Conservation (phyloP, 148 eudicot genomes). For the Vaccinium corymbosum region DNA sequence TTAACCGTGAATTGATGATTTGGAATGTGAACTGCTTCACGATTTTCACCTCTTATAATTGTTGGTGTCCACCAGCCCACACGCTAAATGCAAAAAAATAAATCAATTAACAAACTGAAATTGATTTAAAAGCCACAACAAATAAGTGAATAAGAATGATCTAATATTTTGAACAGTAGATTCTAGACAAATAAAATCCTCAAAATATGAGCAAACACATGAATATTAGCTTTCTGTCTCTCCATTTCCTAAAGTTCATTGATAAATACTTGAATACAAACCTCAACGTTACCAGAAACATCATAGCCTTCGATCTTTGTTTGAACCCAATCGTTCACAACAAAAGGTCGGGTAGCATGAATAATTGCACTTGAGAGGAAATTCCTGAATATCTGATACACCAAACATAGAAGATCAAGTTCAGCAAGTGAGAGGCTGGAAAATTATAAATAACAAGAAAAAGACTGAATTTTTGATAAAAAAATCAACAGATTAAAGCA, state of each 20-base stretch:
- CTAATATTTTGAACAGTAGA: not conserved
- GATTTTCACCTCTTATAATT: slow-evolving; percentile 86
- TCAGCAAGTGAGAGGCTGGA: not conserved
- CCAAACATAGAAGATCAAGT: slow-evolving; percentile 4
- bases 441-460: not conserved
- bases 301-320: slow-evolving; percentile 90
- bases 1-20: slow-evolving; percentile 90
- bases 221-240: not conserved
- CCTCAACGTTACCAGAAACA: slow-evolving; percentile 98
- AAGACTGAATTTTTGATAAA: not conserved
- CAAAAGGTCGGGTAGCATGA: slow-evolving; percentile 92
- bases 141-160: not conserved
- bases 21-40: slow-evolving; percentile 94
- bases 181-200: not conserved
- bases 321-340: slow-evolving; percentile 84
- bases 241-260: not conserved
- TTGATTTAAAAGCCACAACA: not conserved
- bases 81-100: slow-evolving; percentile 45
- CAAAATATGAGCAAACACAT: not conserved
- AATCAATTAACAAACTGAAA: not conserved
- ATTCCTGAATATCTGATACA: slow-evolving; percentile 79
- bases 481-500: not conserved
- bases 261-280: slow-evolving; percentile 30
- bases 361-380: slow-evolving; percentile 90
- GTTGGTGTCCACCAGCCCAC: slow-evolving; percentile 99